Base-by-base conservation (phyloP, 208 protist species). In the Balamuthia mandrillaris region DNA sequence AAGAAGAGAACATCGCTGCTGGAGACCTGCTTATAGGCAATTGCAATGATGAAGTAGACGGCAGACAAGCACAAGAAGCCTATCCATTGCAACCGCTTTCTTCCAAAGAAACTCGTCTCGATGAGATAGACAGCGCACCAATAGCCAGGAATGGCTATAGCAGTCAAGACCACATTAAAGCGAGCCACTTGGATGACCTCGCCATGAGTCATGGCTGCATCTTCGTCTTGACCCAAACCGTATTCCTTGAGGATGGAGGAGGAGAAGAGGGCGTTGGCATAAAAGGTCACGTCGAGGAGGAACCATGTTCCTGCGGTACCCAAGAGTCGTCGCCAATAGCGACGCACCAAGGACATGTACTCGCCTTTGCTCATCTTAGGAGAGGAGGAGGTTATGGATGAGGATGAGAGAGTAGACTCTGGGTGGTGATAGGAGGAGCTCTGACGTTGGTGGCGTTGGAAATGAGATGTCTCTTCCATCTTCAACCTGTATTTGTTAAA, bases 281-380 rank as follows among this genome's bases (percentile, higher is more conserved):
- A 94, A 54, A 92, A 94, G 0, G 86, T 84, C 33, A 95, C 86
- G 51, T 95, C 93, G 45, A 93, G 88, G 7, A 95, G 58, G 74
- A 94, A 95, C 93, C 93, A 95, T 6, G 45, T 72, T n/a, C 77
- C 84, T 1, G 91, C 91, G 0, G 91, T 93, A 31, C 89, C 93
- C 0, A 91, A 5, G 12, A 94, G 54, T 14, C 72, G 52, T 29
- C 33, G 3, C 51, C 85, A 42, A 33, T 65, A 85, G 2, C 54
- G 7, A 29, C 35, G 31, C 12, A 7, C 4, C 61, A 70, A 37
- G 14, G 61, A 29, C 9, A 4, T 27, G 4, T n/a, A 37, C 5
- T 27, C 7, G 33, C 72, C 6, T 31, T 24, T 31, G 6, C 2
- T 10, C 41, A 3, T 16, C 45, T 18, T 21, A 60, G 9, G 39